Percentiles rank a stretch among this genome's conserved stretches.
Conservation (phyloP, 1,284 basidiomycete species). For the Cutaneotrichosporon cutaneum region DNA sequence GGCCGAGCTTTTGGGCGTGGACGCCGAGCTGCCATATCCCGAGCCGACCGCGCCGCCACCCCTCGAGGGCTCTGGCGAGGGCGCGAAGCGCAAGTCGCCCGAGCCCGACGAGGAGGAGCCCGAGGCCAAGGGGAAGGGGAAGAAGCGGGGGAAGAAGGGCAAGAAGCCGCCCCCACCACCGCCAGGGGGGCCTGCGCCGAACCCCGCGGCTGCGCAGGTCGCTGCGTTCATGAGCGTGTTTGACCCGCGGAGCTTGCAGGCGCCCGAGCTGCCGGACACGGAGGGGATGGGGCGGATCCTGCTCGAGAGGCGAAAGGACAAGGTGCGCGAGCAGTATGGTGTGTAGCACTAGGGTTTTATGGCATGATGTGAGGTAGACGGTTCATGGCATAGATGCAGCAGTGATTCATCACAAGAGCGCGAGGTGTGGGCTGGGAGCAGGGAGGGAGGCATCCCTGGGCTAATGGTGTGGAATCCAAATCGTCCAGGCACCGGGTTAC, state of each 20-base stretch:
- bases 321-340: slow-evolving; percentile 75
- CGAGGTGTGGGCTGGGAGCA: not conserved
- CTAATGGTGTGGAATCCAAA: no score
- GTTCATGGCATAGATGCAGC: not conserved
- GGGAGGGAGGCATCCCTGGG: no score
- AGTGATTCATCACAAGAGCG: not conserved
- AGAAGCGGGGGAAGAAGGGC: slow-evolving; percentile 58
- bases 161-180: slow-evolving; percentile 52
- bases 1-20: slow-evolving; percentile 25
- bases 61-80: slow-evolving; percentile 1
- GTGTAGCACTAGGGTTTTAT: slow-evolving; percentile 28
- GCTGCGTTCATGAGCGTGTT: slow-evolving; percentile 69
- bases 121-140: slow-evolving; percentile 14
- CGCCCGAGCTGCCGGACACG: slow-evolving; percentile 70
- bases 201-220: slow-evolving; percentile 23
- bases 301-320: slow-evolving; percentile 74
- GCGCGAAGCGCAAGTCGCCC: slow-evolving; percentile 17
- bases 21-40: slow-evolving; percentile 17
- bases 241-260: slow-evolving; percentile 65
- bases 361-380: not conserved
- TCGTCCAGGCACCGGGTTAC: not conserved
- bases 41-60: slow-evolving; percentile 3
- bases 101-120: slow-evolving; percentile 17
- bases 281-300: slow-evolving; percentile 78
- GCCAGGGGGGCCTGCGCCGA: slow-evolving; percentile 20